Conservation (phyloP, 192 early-diverging fungal genomes). For the Linnemannia elongata region DNA sequence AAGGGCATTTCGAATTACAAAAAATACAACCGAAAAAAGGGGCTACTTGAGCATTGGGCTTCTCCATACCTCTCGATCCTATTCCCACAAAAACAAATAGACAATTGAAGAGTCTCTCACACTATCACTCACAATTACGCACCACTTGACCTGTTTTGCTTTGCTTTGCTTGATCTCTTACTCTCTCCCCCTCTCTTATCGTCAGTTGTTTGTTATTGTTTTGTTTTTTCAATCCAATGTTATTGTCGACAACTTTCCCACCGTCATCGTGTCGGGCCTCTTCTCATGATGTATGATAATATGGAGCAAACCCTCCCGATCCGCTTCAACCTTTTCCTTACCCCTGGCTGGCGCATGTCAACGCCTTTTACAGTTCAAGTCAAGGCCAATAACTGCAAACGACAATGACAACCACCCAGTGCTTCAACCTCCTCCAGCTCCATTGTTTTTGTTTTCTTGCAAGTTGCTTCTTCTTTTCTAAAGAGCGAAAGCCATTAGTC, state of each 20-base stretch:
- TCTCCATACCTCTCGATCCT: not conserved
- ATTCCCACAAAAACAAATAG: not conserved
- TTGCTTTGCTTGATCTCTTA: not conserved
- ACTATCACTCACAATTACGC: too few species aligned
- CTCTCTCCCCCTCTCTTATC: not conserved
- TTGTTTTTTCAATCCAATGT: not conserved
- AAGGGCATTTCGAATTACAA: not conserved
- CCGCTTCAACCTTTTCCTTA: not conserved
- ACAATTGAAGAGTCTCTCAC: not conserved
- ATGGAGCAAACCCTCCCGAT: not conserved
- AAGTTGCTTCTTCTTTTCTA: not conserved
- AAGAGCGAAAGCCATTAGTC: not conserved
- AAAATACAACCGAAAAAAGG: slow-evolving; percentile 5
- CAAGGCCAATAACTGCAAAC: not conserved
- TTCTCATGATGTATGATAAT: not conserved
- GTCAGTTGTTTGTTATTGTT: not conserved
- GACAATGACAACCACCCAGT: not conserved
- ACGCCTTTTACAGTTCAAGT: not conserved
- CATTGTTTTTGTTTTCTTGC: not conserved
- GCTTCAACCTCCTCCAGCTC: not conserved
- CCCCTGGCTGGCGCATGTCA: not conserved
- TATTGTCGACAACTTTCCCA: not conserved
- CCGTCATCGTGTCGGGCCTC: not conserved
- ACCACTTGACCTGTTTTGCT: not conserved
- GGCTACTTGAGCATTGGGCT: slow-evolving; percentile 4